These are phyloP conservation scores for Komagataella mondaviorum DNA, from an alignment of 805 yeast species.

Conservation along the genomic window DNA sequence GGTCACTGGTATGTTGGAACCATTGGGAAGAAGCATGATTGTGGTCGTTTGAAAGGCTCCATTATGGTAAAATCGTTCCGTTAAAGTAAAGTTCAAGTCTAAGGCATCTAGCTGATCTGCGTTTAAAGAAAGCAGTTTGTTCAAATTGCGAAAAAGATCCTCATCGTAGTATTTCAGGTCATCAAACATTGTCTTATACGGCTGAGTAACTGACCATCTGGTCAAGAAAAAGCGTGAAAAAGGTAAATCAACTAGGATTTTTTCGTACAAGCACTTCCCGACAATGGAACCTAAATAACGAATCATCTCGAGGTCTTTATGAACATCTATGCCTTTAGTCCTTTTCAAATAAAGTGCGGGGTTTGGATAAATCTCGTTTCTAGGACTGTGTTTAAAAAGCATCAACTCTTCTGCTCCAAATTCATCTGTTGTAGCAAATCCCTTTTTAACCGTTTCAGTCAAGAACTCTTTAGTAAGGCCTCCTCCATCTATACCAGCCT, in stretches of 20 bases:
- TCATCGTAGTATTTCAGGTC: slow-evolving; percentile 64
- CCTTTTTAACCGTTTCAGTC: slow-evolving; percentile 57
- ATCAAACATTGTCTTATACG: slow-evolving; percentile 50
- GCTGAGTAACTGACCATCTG: slow-evolving; percentile 41
- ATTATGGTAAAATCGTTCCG: slow-evolving; percentile 22
- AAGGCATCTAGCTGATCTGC: slow-evolving; percentile 42
- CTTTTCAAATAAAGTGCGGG: slow-evolving; percentile 25
- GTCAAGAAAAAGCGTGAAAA: slow-evolving; percentile 80
- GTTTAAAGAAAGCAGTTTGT: slow-evolving; percentile 42
- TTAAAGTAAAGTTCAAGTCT: slow-evolving; percentile 55
- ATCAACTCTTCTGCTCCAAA: slow-evolving; percentile 4
- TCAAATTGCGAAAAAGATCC: slow-evolving; percentile 50
- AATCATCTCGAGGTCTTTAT: slow-evolving; percentile 17
- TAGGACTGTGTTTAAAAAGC: slow-evolving; percentile 28
- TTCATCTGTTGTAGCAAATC: slow-evolving; percentile 29
- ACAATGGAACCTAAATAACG: slow-evolving; percentile 70
- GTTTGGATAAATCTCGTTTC: slow-evolving; percentile 63
- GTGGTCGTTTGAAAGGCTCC: slow-evolving; percentile 10
- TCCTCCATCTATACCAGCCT: slow-evolving; percentile 94
- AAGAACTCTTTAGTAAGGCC: slow-evolving; percentile 88
- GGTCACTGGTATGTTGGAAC: slow-evolving; percentile 43
- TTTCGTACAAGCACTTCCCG: slow-evolving; percentile 83
- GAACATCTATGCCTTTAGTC: slow-evolving; percentile 12
- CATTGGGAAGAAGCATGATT: slow-evolving; percentile 50
- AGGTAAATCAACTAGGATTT: slow-evolving; percentile 63